Evolutionary conservation across 2,329 filamentous ascomycete species (phyloP).

Genomic region (Aspergillus tubingensis): DNA sequence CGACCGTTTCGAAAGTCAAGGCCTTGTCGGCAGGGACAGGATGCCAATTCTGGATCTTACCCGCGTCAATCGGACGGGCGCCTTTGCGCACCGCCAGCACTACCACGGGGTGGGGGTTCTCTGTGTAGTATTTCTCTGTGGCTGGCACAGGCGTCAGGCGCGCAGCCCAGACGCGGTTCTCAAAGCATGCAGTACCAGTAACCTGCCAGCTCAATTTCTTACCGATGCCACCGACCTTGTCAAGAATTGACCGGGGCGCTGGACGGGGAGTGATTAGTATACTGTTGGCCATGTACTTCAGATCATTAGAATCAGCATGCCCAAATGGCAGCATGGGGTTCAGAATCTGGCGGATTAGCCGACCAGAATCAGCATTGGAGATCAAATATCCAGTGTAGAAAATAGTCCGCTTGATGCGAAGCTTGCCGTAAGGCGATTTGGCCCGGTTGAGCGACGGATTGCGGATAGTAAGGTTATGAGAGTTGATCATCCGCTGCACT

Average conservation of each 20-base stretch:
- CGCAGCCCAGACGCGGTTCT: slow-evolving; percentile 71
- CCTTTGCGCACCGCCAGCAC: slow-evolving; percentile 79
- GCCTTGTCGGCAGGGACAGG: slow-evolving; percentile 69
- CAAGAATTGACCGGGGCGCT: slow-evolving; percentile 69
- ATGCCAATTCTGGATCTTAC: slow-evolving; percentile 81
- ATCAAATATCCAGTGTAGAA: slow-evolving; percentile 94
- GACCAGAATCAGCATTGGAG: slow-evolving; percentile 67
- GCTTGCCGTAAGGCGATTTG: slow-evolving; percentile 49
- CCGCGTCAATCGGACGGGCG: slow-evolving; percentile 75
- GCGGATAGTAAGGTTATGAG: slow-evolving; percentile 64
- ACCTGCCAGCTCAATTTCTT: slow-evolving; percentile 83
- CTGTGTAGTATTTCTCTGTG: slow-evolving; percentile 71
- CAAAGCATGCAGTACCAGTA: slow-evolving; percentile 51
- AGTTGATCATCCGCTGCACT: slow-evolving; percentile 85
- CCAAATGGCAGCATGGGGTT: slow-evolving; percentile 62
- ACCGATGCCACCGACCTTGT: slow-evolving; percentile 84
- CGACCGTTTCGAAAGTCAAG: slow-evolving; percentile 76
- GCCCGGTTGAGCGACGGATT: slow-evolving; percentile 36
- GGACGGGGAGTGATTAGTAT: slow-evolving; percentile 85
- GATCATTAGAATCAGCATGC: slow-evolving; percentile 64
- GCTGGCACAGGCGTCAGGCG: slow-evolving; percentile 71
- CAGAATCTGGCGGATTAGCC: slow-evolving; percentile 63
- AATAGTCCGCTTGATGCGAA: slow-evolving; percentile 81
- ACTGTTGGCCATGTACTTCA: slow-evolving; percentile 83
- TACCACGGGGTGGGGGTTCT: slow-evolving; percentile 75